phyloP scores from a whole-genome alignment of 2,329 filamentous ascomycete species.

The Colletotrichum zoysiae region DNA sequence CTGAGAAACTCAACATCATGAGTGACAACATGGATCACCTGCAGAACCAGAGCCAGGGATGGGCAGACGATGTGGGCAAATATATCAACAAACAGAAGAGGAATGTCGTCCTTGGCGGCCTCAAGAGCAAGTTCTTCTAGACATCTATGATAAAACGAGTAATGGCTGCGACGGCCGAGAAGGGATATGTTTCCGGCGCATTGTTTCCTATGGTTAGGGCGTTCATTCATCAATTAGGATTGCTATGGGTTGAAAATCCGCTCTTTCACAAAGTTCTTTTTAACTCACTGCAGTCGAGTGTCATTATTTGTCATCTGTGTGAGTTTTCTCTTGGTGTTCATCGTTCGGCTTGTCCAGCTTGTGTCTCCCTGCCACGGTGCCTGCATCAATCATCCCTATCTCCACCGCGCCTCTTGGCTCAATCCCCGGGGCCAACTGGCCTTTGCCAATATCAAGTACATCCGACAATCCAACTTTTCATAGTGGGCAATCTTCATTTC shows the following conservation, averaged over 20 bases:
- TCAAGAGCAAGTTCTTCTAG: conserved; percentile 69
- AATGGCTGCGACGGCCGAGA: conserved; percentile 27
- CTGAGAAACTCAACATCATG: conserved; percentile 86
- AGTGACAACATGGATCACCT: conserved; percentile 87
- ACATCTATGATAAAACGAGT: conserved; percentile 24
- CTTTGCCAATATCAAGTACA: not conserved
- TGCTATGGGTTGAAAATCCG: not conserved
- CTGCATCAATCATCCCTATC: not conserved
- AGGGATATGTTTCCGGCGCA: conserved; percentile 5
- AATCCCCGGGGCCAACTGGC: not conserved
- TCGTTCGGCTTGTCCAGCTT: not conserved
- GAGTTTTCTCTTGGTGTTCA: not conserved
- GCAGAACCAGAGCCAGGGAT: conserved; percentile 83
- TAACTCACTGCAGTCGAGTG: not conserved
- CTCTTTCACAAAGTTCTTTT: not conserved
- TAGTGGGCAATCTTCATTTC: not conserved
- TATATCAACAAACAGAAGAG: conserved; percentile 90
- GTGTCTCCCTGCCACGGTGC: not conserved
- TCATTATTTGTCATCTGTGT: not conserved
- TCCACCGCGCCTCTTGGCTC: not conserved
- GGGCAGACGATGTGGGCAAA: conserved; percentile 90
- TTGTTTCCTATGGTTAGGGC: conserved; percentile 10
- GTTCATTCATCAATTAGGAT: not conserved
- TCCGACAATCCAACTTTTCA: not conserved
- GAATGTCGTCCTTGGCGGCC: conserved; percentile 79